Conservation (phyloP, 371 early-diverging fungal species). For the Globomyces sp. region DNA sequence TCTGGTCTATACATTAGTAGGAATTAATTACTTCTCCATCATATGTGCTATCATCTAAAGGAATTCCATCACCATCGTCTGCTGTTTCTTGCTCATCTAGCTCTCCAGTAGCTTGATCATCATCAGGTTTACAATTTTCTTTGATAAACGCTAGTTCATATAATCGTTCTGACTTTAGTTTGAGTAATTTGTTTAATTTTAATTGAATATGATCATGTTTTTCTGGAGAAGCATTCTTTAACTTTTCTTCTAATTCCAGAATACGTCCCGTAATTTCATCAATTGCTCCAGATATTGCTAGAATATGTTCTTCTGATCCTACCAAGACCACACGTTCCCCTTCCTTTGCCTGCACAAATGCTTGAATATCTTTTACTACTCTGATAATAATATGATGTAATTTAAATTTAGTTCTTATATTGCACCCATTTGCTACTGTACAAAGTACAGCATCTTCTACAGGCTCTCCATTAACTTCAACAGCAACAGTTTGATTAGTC, state of each 20-base stretch:
- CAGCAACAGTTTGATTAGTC: no score
- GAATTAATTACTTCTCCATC: neutral
- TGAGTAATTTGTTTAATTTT: neutral
- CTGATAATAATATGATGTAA: no score
- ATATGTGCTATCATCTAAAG: neutral
- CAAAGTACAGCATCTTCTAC: no score
- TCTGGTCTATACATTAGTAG: no score
- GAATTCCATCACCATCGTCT: neutral
- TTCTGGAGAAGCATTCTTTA: neutral
- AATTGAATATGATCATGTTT: neutral
- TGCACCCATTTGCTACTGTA: no score
- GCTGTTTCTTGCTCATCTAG: neutral
- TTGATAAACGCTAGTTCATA: constrained; percentile 1
- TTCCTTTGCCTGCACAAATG: neutral
- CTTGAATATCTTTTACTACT: no score
- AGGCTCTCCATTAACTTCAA: no score
- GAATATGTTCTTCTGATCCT: neutral
- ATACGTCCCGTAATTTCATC: neutral
- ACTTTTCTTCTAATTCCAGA: neutral
- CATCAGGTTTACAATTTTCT: constrained; percentile 3
- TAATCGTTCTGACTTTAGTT: neutral
- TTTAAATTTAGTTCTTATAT: no score
- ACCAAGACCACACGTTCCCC: neutral
- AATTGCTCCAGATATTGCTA: neutral
- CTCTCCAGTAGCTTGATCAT: neutral